A percentile compares a stretch with the other conserved stretches of the same genome.
Conservation (phyloP, 1,284 basidiomycete species). For the Blastosporella zonata region DNA sequence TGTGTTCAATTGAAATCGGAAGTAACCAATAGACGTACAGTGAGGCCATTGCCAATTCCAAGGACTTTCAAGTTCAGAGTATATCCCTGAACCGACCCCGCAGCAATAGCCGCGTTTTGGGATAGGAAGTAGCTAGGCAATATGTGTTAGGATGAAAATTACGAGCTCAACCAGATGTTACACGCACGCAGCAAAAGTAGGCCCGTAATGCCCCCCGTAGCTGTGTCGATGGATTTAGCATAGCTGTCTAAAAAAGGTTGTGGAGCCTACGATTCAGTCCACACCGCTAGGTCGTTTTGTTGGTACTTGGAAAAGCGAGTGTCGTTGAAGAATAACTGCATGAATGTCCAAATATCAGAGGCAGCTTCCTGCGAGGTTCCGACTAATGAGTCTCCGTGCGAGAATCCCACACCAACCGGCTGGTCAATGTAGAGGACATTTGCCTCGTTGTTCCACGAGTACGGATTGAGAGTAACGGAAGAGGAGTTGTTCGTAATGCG, state of each 20-base stretch:
- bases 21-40: constrained; percentile 34
- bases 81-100: constrained; percentile 43
- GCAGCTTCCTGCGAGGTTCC: constrained; percentile 54
- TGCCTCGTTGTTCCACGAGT: constrained; percentile 62
- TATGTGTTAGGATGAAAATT: not conserved
- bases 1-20: not conserved
- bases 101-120: constrained; percentile 58
- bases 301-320: constrained; percentile 53
- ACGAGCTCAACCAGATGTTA: not conserved
- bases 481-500: constrained; percentile 54
- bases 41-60: constrained; percentile 63
- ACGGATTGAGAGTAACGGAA: constrained; percentile 50
- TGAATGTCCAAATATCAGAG: constrained; percentile 56
- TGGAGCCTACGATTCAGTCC: constrained; percentile 53
- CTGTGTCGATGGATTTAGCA: constrained; percentile 24
- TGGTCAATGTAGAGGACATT: constrained; percentile 46
- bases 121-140: constrained; percentile 48
- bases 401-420: constrained; percentile 63
- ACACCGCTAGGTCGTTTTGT: constrained; percentile 51
- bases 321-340: constrained; percentile 66
- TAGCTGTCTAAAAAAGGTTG: not conserved
- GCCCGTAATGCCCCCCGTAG: constrained; percentile 65
- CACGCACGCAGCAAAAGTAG: constrained; percentile 53
- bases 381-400: constrained; percentile 48
- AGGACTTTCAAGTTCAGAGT: constrained; percentile 61